Evolutionary conservation across 2,329 filamentous ascomycete genomes (phyloP), one percentile per base, ranked within the genome.

Genomic region (Diaporthe aspalathi): DNA sequence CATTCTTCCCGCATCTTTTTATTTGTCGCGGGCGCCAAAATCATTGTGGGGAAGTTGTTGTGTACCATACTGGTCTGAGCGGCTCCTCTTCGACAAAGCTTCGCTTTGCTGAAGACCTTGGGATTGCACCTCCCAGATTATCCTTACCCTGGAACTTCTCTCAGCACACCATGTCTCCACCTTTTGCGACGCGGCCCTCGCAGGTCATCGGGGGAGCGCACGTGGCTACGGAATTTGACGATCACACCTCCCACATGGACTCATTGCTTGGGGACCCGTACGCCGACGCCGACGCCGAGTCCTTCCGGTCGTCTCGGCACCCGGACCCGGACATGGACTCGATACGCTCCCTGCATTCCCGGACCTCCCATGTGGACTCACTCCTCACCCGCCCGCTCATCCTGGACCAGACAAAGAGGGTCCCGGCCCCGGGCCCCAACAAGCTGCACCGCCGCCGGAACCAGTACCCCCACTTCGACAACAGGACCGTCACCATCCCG

Each of bases 401-500:
- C 63, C 27, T 54, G 29, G 43, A 67, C 11, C 69, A 68, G 20
- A 70, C 70, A 1, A 68, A 70, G 70, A 70, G 70, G n/a, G 49
- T 72, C n/a, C 66, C 53, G 43, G 40, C 40, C 1, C 43, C 66
- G 6, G 52, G 54, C n/a, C 53, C 66, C 12, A 68, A 68, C 43
- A 68, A 68, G 43, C 12, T 68, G 32, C 71, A 73, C 32, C 65
- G 71, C 32, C 63, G 71, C 17, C 43, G 71, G 12, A 68, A 70
- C 22, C 71, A 71, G 24, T 62, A 73, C 22, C 62, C 62, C 27
- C 68, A 73, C 29, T 24, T 68, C 38, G 57, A 73, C 29, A 67
- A 67, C 40, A 60, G 53, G 52, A 35, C 52, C 40, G 56, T 66
- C 16, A 43, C 68, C 17, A 60, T 66, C 17, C 65, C 69, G 2